A percentile compares a stretch with the other conserved stretches of the same genome.
These are phyloP conservation scores for Alternaria novae-zelandiae DNA, from an alignment of 2,329 filamentous ascomycete species.

Conservation along the genomic window DNA sequence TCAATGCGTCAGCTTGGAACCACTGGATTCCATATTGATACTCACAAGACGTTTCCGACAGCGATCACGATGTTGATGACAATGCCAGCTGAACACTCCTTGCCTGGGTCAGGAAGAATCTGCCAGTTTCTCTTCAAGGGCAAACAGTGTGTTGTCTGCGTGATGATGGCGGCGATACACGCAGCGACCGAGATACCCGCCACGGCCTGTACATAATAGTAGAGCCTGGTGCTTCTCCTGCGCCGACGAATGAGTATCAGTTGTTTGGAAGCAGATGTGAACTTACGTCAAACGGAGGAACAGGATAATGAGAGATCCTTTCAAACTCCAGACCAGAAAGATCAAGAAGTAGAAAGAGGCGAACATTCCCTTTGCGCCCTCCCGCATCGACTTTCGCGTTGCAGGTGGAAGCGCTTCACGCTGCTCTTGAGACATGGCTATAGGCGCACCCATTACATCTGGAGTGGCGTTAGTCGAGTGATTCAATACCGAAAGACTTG, in stretches of 20 bases:
- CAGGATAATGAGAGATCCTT: not conserved
- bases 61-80: conserved; percentile 1
- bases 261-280: not conserved
- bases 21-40: rapidly evolving
- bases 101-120: not conserved
- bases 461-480: not conserved
- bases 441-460: not conserved
- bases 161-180: not conserved
- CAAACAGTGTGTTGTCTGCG: conserved; percentile 1
- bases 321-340: not conserved
- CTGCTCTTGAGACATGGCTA: conserved; percentile 4
- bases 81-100: not conserved
- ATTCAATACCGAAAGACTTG: not conserved
- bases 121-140: not conserved
- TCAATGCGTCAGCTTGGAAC: not conserved
- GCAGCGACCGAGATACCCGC: not conserved
- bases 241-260: not conserved
- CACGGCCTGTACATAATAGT: not conserved
- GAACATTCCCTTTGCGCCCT: conserved; percentile 2
- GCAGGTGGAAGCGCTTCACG: not conserved
- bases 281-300: not conserved
- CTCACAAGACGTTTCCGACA: conserved; percentile 1
- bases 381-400: not conserved
- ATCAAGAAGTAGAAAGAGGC: not conserved
- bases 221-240: not conserved